Evolutionary conservation across 768 basidiomycete species (phyloP).

Genomic region (Rhizopogon sp.): DNA sequence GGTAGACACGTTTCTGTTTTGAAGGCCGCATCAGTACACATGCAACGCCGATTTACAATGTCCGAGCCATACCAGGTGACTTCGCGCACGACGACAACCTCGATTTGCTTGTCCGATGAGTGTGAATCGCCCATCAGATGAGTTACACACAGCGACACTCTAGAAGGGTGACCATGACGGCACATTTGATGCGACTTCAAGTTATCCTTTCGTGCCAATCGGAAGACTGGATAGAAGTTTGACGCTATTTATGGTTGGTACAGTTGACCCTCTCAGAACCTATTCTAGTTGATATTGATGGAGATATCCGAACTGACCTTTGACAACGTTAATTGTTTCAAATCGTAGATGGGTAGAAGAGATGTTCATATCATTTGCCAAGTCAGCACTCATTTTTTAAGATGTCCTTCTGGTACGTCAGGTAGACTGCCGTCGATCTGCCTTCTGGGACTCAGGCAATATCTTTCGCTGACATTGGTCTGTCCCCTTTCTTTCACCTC

Average conservation of each 20-base stretch:
- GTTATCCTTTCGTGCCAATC: background rate
- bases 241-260: too few species aligned
- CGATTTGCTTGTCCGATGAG: slow-evolving; percentile 84
- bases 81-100: slow-evolving; percentile 89
- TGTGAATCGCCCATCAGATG: slow-evolving; percentile 31
- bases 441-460: slow-evolving; percentile 76
- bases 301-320: slow-evolving; percentile 88
- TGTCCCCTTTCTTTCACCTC: slow-evolving; percentile 12
- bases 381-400: slow-evolving; percentile 17
- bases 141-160: slow-evolving; percentile 62
- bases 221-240: too few species aligned
- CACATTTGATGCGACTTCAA: slow-evolving; percentile 54
- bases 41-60: slow-evolving; percentile 59
- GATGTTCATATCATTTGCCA: background rate
- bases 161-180: slow-evolving; percentile 61
- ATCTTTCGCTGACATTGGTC: slow-evolving; percentile 89
- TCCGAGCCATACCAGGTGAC: slow-evolving; percentile 73
- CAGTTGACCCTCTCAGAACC: slow-evolving; percentile 83
- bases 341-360: slow-evolving; percentile 50
- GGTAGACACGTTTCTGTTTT: slow-evolving; percentile 56
- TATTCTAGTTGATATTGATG: slow-evolving; percentile 80
- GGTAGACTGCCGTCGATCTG: slow-evolving; percentile 52
- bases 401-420: slow-evolving; percentile 90
- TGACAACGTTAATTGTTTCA: slow-evolving; percentile 89
- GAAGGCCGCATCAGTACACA: slow-evolving; percentile 49